Conservation (phyloP, 257 asterid genomes). For the Primulina eburnea region DNA sequence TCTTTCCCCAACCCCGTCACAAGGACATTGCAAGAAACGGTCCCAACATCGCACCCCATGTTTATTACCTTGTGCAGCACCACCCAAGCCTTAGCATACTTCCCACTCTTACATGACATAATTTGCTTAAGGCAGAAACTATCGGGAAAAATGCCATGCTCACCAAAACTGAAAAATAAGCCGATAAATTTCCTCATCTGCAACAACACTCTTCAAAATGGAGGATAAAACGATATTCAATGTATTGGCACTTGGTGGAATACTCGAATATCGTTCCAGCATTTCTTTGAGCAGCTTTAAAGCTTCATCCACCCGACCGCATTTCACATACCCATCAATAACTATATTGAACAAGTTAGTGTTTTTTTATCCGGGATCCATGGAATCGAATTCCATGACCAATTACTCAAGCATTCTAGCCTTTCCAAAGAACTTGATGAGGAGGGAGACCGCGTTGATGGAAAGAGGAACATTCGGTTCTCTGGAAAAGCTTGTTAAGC, state of each 20-base stretch:
- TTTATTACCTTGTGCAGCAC: constrained; percentile 49
- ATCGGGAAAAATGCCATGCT: constrained; percentile 38
- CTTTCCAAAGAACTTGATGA: constrained; percentile 46
- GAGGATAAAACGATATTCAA: constrained; percentile 35
- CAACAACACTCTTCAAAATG: constrained; percentile 36
- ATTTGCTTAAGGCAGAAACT: constrained; percentile 40
- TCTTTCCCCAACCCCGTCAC: constrained; percentile 48
- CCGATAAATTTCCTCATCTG: constrained; percentile 46
- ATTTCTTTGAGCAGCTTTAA: constrained; percentile 75
- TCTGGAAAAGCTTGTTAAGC: too few species aligned
- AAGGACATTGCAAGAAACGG: constrained; percentile 58
- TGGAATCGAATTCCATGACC: constrained; percentile 34
- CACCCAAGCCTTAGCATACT: constrained; percentile 59
- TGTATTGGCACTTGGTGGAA: constrained; percentile 48
- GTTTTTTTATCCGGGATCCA: constrained; percentile 37
- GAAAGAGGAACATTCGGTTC: constrained; percentile 27
- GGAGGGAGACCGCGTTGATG: constrained; percentile 47
- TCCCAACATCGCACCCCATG: constrained; percentile 40
- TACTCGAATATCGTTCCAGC: constrained; percentile 37
- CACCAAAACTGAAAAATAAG: constrained; percentile 42
- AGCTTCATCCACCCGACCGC: constrained; percentile 53
- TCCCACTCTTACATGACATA: constrained; percentile 50
- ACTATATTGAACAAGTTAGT: constrained; percentile 46
- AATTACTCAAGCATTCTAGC: constrained; percentile 54
- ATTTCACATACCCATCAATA: constrained; percentile 36